Conservation (phyloP, 208 protist species). For the Trypanosoma boissoni region DNA sequence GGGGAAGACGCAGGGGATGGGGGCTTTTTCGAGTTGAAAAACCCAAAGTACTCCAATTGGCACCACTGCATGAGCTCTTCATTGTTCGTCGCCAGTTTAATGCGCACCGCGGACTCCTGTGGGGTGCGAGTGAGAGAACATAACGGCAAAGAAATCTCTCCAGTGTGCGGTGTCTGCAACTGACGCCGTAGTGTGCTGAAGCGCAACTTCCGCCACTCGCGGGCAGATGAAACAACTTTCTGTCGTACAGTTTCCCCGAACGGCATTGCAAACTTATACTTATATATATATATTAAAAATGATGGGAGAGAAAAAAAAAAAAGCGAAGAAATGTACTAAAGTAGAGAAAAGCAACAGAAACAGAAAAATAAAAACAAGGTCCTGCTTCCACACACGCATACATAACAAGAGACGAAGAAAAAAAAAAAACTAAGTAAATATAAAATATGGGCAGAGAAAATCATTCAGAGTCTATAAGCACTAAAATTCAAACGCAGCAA, state of each 20-base stretch:
- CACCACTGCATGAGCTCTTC: slow-evolving; percentile 24
- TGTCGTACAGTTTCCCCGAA: slow-evolving; percentile 18
- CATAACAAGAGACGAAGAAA: slow-evolving; percentile 3
- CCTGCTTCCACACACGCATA: not conserved
- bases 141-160: slow-evolving; percentile 17
- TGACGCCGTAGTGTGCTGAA: slow-evolving; percentile 27
- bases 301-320: not conserved
- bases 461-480: too few species aligned
- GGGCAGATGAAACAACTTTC: slow-evolving; percentile 21
- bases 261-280: slow-evolving; percentile 11
- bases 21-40: slow-evolving; percentile 12
- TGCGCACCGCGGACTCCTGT: not conserved
- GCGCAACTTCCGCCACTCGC: slow-evolving; percentile 32
- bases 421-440: slow-evolving; percentile 10
- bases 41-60: slow-evolving; percentile 29
- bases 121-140: not conserved
- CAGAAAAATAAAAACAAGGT: not conserved
- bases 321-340: not conserved
- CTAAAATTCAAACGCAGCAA: too few species aligned
- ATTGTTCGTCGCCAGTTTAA: slow-evolving; percentile 29
- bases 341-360: not conserved
- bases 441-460: too few species aligned
- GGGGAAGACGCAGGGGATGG: not conserved
- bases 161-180: slow-evolving; percentile 19
- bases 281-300: slow-evolving; percentile 2